These are phyloP conservation scores for Nitzschia palea DNA, from an alignment of 108 stramenopile genomes.

Conservation along the genomic window DNA sequence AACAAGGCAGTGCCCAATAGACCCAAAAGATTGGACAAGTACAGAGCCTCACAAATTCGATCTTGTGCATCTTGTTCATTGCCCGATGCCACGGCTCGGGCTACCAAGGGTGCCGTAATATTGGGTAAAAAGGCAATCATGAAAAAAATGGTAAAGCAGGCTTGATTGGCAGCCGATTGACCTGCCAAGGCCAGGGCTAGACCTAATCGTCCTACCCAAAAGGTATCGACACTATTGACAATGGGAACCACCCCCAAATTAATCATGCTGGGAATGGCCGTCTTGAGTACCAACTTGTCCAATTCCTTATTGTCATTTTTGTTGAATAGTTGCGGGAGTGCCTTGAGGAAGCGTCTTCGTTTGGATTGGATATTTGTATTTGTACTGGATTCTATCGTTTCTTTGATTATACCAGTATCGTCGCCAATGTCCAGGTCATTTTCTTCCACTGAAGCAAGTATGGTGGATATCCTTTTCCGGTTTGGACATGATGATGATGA, in stretches of 20 bases:
- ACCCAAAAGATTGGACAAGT: constrained; percentile 65
- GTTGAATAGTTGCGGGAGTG: background rate
- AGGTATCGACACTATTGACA: constrained; percentile 81
- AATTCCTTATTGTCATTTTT: constrained; percentile 4
- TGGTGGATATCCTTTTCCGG: no score
- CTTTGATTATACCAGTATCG: no score
- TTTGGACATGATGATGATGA: no score
- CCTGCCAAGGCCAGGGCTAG: constrained; percentile 73
- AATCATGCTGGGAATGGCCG: constrained; percentile 66
- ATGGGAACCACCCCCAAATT: constrained; percentile 76
- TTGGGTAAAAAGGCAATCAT: constrained; percentile 75
- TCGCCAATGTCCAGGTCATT: no score
- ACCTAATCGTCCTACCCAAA: constrained; percentile 78
- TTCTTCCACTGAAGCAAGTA: no score
- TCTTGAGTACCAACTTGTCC: constrained; percentile 53
- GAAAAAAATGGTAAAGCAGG: constrained; percentile 76
- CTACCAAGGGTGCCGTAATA: constrained; percentile 80
- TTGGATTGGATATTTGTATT: no score
- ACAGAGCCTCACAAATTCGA: constrained; percentile 71
- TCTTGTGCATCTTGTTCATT: constrained; percentile 56
- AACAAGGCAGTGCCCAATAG: constrained; percentile 52
- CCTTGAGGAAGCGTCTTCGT: background rate
- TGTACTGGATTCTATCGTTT: no score
- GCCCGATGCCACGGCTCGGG: constrained; percentile 52
- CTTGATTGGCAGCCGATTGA: constrained; percentile 83